Evolutionary conservation across 768 basidiomycete species (phyloP).

Genomic region (Rhizopogon rudus): DNA sequence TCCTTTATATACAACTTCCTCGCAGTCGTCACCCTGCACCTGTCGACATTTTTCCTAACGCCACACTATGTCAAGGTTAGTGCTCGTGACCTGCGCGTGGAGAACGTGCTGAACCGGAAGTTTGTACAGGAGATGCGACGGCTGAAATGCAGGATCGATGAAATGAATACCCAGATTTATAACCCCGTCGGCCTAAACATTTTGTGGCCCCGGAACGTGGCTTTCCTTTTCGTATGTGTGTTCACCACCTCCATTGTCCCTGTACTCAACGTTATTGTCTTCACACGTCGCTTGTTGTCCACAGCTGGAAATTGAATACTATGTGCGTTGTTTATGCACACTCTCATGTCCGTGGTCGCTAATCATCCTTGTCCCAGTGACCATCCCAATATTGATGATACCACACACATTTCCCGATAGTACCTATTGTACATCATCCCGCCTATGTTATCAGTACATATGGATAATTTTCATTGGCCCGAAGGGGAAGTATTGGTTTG

Average conservation of each 20-base stretch:
- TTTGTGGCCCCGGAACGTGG: conserved; percentile 78
- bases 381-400: background rate
- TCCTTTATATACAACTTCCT: conserved; percentile 77
- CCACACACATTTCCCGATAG: background rate
- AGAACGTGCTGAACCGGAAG: conserved; percentile 1
- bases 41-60: conserved; percentile 61
- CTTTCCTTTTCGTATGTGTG: conserved; percentile 84
- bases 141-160: conserved; percentile 56
- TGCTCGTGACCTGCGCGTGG: background rate
- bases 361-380: conserved; percentile 2
- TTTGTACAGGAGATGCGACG: conserved; percentile 67
- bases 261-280: background rate
- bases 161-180: conserved; percentile 68
- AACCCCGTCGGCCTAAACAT: conserved; percentile 87
- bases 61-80: conserved; percentile 81
- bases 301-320: conserved; percentile 95
- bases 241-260: background rate
- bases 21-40: conserved; percentile 74
- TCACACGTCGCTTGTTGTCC: background rate
- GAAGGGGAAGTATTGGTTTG: background rate
- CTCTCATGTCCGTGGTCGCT: background rate
- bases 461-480: background rate
- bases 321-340: conserved; percentile 47
- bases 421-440: background rate
- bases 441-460: background rate